A percentile compares a stretch with the other conserved stretches of the same genome.
Conservation (phyloP, 106 monocot genomes). For the Dendrobium huoshanense region DNA sequence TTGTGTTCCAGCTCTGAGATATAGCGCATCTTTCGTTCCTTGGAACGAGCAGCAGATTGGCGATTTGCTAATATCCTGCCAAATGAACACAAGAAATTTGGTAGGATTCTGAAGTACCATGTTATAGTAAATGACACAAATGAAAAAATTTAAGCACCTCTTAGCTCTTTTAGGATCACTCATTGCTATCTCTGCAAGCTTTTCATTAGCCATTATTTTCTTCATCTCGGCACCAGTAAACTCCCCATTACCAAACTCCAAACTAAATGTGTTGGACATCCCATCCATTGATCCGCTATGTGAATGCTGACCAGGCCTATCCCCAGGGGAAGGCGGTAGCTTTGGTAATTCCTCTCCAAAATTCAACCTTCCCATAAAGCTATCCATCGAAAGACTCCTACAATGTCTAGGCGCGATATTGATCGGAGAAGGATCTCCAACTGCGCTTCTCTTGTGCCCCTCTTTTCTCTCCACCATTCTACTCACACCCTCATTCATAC, state of each 20-base stretch:
- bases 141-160: conserved; percentile 32
- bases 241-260: conserved; percentile 67
- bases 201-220: conserved; percentile 87
- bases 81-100: background rate
- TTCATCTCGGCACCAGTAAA: conserved; percentile 65
- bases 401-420: conserved; percentile 28
- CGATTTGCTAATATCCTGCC: conserved; percentile 69
- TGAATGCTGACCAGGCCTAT: conserved; percentile 21
- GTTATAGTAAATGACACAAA: background rate
- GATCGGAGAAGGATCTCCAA: conserved; percentile 24
- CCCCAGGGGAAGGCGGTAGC: conserved; percentile 38
- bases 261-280: conserved; percentile 24
- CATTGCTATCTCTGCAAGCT: conserved; percentile 70
- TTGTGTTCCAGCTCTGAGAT: conserved; percentile 73
- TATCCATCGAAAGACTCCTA: conserved; percentile 78
- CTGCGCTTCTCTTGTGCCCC: conserved; percentile 41
- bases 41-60: conserved; percentile 80
- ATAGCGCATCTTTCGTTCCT: conserved; percentile 68
- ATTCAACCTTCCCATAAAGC: conserved; percentile 71
- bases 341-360: conserved; percentile 63
- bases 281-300: conserved; percentile 51
- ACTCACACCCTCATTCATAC: conserved; percentile 34
- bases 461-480: conserved; percentile 21
- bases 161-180: conserved; percentile 79
- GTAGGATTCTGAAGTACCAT: background rate